Percentiles rank a stretch among this genome's conserved stretches.
Conservation (phyloP, 805 yeast genomes). For the Kodamaea neixiangensis region DNA sequence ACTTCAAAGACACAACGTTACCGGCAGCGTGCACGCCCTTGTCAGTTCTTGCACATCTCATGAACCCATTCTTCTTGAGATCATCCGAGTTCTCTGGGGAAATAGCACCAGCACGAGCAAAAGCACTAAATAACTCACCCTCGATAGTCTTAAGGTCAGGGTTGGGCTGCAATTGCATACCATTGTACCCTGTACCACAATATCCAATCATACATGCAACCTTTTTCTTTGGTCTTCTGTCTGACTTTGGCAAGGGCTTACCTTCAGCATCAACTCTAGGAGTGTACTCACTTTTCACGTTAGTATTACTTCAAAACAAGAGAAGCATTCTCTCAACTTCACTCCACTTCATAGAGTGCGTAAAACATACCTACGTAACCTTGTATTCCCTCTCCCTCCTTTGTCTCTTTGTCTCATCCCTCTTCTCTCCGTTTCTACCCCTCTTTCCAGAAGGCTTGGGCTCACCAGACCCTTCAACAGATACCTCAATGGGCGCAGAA, state of each 20-base stretch:
- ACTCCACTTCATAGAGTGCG: background rate
- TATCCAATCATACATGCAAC: slow-evolving; percentile 91
- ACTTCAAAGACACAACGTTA: slow-evolving; percentile 78
- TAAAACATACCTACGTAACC: slow-evolving; percentile 63
- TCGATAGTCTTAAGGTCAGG: slow-evolving; percentile 90
- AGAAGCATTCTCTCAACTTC: background rate
- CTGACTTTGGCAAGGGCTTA: slow-evolving; percentile 54
- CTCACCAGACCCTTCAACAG: slow-evolving; percentile 1
- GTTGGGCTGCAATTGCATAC: slow-evolving; percentile 81
- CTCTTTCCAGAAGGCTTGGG: slow-evolving; percentile 15
- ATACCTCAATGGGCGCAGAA: background rate
- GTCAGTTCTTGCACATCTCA: slow-evolving; percentile 87
- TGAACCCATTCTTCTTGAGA: slow-evolving; percentile 81
- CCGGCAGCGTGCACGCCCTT: slow-evolving; percentile 99
- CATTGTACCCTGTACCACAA: slow-evolving; percentile 96
- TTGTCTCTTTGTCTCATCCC: slow-evolving; percentile 22
- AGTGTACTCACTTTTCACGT: slow-evolving; percentile 30
- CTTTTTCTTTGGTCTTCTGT: slow-evolving; percentile 80
- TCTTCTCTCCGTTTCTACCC: slow-evolving; percentile 15
- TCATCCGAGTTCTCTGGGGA: slow-evolving; percentile 86
- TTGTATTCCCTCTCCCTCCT: slow-evolving; percentile 29
- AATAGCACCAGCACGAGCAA: slow-evolving; percentile 84
- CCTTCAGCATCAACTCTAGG: slow-evolving; percentile 64
- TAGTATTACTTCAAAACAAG: slow-evolving; percentile 7
- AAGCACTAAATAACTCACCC: slow-evolving; percentile 81